Base-by-base conservation (phyloP, 805 yeast species). In the Monosporozyma aquatica region DNA sequence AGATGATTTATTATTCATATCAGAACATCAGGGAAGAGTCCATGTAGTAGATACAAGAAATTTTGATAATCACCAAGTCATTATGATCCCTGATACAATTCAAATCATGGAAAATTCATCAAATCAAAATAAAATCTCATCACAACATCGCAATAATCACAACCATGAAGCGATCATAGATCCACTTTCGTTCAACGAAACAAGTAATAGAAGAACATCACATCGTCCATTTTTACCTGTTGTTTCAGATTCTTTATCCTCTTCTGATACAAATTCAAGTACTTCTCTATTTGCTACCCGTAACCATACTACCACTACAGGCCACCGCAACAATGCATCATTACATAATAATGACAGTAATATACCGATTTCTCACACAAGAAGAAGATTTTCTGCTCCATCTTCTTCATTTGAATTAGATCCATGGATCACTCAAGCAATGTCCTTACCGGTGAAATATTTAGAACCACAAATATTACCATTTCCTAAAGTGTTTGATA, bases 11-110 rank as follows among this genome's bases (percentile, higher is more conserved):
- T 65, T 89, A 43, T 75, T 83, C 41, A 70, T 89, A 2, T 74
- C 82, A 42, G 97, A 89, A 58, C 95, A 89, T 52, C 82, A 78
- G 41, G 94, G 95, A 0, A 70, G 95, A 42, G 83, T 89, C 3
- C 97, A 89, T 62, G 68, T 87, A 43, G 68, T 89, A 22, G 96
- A 89, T 58, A 71, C 87, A 21, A 73, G 95, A 47, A 76, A 82
- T 53, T 74, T 78, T 49, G 67, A 71, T 45, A 78, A 82, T 51
- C 90, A 84, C 56, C 90, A 83, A 58, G 87, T 87, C 28, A 69
- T 87, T 2, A 66, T 82, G 45, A 66, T 82, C 11, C 92, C 92
- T 0, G 63, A 63, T 33, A 56, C 56, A 40, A 29, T 50, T 0
- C 62, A 63, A 32, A 56, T 55, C 39, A 29, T 50, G 10, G 47